Evolutionary conservation across 176 grass and related monocot genomes (phyloP).

Genomic region (Paspalum notatum): DNA sequence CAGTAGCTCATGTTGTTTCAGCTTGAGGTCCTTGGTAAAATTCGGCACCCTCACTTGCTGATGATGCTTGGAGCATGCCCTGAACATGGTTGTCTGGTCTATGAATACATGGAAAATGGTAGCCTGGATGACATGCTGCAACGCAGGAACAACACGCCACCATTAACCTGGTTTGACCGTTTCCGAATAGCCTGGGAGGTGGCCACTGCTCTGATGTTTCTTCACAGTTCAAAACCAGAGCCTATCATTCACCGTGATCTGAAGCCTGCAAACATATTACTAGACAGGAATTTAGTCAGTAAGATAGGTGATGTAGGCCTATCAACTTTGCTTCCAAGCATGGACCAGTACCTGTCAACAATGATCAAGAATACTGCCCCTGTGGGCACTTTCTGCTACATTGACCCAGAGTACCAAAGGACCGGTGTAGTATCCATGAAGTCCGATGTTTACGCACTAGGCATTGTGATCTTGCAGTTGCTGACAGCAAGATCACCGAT

Average conservation of each 20-base stretch:
- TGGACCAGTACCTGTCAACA: constrained; percentile 37
- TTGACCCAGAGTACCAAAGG: constrained; percentile 90
- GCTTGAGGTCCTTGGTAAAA: constrained; percentile 83
- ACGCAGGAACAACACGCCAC: constrained; percentile 40
- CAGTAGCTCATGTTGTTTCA: constrained; percentile 34
- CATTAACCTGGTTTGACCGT: constrained; percentile 75
- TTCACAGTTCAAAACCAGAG: constrained; percentile 80
- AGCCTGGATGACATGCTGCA: constrained; percentile 83
- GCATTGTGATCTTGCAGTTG: constrained; percentile 73
- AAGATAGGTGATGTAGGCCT: constrained; percentile 94
- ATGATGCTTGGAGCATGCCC: constrained; percentile 91
- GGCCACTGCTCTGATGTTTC: constrained; percentile 71
- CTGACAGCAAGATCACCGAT: constrained; percentile 66
- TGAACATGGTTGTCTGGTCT: constrained; percentile 77
- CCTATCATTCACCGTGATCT: constrained; percentile 95
- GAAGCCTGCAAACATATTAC: constrained; percentile 68
- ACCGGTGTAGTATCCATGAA: constrained; percentile 66
- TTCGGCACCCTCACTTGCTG: constrained; percentile 83
- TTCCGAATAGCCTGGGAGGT: constrained; percentile 79
- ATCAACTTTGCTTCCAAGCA: constrained; percentile 63
- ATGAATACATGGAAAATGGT: constrained; percentile 71
- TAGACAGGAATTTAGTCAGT: constrained; percentile 75
- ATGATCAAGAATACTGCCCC: constrained; percentile 77
- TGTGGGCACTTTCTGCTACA: constrained; percentile 95
- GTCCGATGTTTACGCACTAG: constrained; percentile 73